Evolutionary conservation across 1,139 yeast genomes (phyloP), one percentile per base, ranked within the genome.

Genomic region (Nadsonia starkeyi-henricii): DNA sequence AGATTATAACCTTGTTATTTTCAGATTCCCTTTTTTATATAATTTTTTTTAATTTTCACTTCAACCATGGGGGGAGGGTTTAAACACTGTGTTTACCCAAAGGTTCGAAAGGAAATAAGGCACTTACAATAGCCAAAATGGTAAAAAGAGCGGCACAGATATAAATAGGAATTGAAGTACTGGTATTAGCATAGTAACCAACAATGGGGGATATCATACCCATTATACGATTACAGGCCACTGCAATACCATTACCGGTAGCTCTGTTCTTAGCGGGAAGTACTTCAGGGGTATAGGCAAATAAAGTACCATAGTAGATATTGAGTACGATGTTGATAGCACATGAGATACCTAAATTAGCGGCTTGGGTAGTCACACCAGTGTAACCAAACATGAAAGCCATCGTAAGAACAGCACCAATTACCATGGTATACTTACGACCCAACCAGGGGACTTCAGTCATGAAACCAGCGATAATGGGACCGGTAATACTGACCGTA

Each of bases 211-310:
- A 75, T 53, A 75, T 62, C 41, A 71, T 68, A 15, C 78, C 74
- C 28, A 73, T 66, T 15, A 70, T 60, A 56, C 81, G 68, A 47
- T 71, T 70, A 39, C 67, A 64, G 82, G 82, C 3, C 46, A 75
- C 63, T 15, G 77, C 69, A 41, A 77, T 55, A 12, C 77, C 77
- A 52, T 71, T 68, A 13, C 80, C 81, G 0, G 81, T 76, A 4
- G 75, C 77, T 56, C 82, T 63, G 18, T 76, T 74, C 19, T 64
- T 60, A 1, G 79, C 66, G 1, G 81, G 81, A 60, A 77, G 68
- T 41, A 75, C 76, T 58, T 77, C 82, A 0, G 81, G 81, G 1
- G 80, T 73, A 54, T 73, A 75, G 1, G 80, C 81, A 56, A 74
- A 77, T 44, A 77, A 63, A 46, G 72, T 71, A 0, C 78, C 78